These are phyloP conservation scores for Antitrichia curtipendula DNA, from an alignment of 225 moss, liverwort and hornwort genomes.

Conservation along the genomic window DNA sequence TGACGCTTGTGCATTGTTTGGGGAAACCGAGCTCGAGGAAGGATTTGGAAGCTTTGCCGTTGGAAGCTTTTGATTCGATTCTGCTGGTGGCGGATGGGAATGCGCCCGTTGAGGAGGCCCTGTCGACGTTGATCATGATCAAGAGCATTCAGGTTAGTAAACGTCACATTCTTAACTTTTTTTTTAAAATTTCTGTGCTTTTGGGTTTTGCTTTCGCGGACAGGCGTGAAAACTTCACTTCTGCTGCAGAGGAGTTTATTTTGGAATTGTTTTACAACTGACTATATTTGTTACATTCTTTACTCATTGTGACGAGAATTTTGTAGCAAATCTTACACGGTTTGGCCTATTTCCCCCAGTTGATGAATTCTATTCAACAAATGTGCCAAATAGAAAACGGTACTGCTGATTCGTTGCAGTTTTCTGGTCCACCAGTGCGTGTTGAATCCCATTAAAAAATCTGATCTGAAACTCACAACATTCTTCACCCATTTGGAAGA, in stretches of 20 bases:
- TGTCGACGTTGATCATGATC: conserved; percentile 63
- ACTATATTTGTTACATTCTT: not conserved
- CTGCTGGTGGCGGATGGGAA: conserved; percentile 56
- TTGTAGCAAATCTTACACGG: not conserved
- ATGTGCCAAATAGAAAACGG: not conserved
- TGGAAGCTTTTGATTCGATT: conserved; percentile 74
- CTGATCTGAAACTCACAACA: not conserved
- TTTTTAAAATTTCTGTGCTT: accelerated
- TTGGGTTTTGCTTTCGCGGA: not conserved
- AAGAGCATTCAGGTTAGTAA: conserved; percentile 38
- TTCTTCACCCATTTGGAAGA: not conserved
- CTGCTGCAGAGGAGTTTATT: not conserved
- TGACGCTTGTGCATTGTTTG: conserved; percentile 40
- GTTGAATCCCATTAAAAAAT: not conserved
- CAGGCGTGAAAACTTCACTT: not conserved
- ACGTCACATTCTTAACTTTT: not conserved
- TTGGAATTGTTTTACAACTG: not conserved
- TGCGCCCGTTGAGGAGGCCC: conserved; percentile 24
- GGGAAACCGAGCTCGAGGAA: conserved; percentile 47
- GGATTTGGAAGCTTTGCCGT: conserved; percentile 50
- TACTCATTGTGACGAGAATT: not conserved
- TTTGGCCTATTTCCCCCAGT: not conserved
- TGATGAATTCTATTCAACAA: not conserved
- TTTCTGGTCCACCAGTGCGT: not conserved
- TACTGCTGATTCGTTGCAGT: not conserved